Percentiles rank a stretch among this genome's conserved stretches.
Conservation (phyloP, 2,329 filamentous ascomycete species). For the Aaosphaeria pasadenensis region DNA sequence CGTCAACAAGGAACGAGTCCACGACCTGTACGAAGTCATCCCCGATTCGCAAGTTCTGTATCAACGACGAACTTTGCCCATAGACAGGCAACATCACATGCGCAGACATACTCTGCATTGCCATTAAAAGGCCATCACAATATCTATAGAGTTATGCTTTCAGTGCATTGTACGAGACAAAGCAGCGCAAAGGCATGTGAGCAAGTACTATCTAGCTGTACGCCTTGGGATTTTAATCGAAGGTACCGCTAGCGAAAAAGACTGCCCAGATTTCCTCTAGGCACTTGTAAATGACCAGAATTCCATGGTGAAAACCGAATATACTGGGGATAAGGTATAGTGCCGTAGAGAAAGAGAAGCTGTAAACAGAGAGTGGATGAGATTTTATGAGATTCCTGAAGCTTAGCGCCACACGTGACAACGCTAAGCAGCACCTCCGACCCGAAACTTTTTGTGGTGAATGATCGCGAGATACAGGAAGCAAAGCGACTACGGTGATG, state of each 20-base stretch:
- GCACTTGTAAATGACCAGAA: conserved; percentile 89
- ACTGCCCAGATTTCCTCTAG: conserved; percentile 73
- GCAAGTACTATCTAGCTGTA: conserved; percentile 98
- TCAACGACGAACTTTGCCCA: too few relatives aligned
- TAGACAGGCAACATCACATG: too few relatives aligned
- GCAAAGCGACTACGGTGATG: conserved; percentile 10
- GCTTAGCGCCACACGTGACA: background rate
- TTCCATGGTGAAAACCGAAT: conserved; percentile 54
- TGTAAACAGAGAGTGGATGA: background rate
- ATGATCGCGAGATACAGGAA: conserved; percentile 9
- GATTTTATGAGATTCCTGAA: background rate
- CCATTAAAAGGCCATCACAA: too few relatives aligned
- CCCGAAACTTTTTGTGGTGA: conserved; percentile 27
- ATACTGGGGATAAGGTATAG: conserved; percentile 93
- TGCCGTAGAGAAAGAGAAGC: conserved; percentile 55
- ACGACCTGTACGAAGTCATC: too few relatives aligned
- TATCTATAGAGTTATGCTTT: too few relatives aligned
- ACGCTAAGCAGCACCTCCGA: conserved; percentile 12
- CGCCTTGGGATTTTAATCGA: conserved; percentile 63
- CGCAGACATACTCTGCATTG: too few relatives aligned
- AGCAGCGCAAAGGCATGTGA: conserved; percentile 54
- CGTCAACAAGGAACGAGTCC: too few relatives aligned
- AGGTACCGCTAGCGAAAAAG: conserved; percentile 99
- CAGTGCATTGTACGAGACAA: too few relatives aligned
- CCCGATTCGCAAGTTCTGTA: too few relatives aligned